Conservation (phyloP, 2,329 filamentous ascomycete species). For the Xylariaceae sp. region DNA sequence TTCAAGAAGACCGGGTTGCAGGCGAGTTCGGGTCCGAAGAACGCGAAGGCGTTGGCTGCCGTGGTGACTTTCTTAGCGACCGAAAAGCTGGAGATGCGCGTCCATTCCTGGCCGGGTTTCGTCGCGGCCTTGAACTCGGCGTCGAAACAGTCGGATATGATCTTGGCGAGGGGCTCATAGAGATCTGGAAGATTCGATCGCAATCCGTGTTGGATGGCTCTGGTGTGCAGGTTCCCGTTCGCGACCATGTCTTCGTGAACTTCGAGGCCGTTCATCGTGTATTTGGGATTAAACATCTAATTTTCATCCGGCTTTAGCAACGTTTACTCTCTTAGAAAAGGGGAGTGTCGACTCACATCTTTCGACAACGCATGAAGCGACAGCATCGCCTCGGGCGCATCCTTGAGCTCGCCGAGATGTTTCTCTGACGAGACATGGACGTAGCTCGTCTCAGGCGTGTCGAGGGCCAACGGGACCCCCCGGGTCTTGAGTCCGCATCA, state of each 20-base stretch:
- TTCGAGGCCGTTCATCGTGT: background rate
- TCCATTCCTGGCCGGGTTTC: background rate
- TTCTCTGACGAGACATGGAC: background rate
- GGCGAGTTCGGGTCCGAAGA: background rate
- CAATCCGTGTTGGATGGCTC: background rate
- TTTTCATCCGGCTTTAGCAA: too few relatives aligned
- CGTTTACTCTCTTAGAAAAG: too few relatives aligned
- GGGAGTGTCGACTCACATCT: background rate
- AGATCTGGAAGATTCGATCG: background rate
- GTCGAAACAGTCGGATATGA: background rate
- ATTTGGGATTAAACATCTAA: background rate
- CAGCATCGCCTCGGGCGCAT: background rate
- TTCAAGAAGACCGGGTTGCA: background rate
- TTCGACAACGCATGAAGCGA: background rate
- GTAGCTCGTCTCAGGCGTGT: background rate
- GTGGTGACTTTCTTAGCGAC: background rate
- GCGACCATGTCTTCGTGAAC: background rate
- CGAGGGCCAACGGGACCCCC: background rate
- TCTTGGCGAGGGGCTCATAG: background rate
- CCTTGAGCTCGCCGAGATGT: background rate
- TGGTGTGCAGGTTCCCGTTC: background rate
- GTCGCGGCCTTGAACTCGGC: background rate
- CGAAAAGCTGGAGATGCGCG: background rate
- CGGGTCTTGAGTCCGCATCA: background rate
- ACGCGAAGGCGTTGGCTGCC: background rate